Evolutionary conservation across 208 protist species (phyloP), one percentile per base, ranked within the genome.

Genomic region (Blastocrithidia nonstop): DNA sequence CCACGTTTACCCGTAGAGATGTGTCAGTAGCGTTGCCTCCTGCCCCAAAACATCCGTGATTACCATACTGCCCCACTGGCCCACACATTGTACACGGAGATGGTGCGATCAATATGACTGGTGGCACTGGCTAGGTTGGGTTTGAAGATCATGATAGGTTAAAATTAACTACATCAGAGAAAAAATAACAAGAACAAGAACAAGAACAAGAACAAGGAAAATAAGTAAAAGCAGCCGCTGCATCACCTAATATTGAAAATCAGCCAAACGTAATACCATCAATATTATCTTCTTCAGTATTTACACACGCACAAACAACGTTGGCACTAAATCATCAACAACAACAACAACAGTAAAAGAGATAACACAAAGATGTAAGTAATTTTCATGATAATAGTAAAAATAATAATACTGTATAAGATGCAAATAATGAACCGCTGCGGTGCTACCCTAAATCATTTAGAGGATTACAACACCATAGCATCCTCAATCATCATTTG

Each of bases 1-100:
- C 75, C 0, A 57, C 43, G 7, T 85, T 83, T 58, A 44, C 36
- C 11, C 75, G 78, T 11, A 58, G 53, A 6, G 75, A 88, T 29
- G 51, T 61, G n/a, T 53, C 54, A 22, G 54, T 81, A 24, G 40
- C 54, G 54, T 50, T 78, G 17, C 78, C 75, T 19, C 72, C 72
- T 1, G 36, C 78, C 11, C 27, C 37, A 9, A 26, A 38, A 51
- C 83, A 92, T 45, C 83, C 83, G 43, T 92, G 83, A 78, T 65
- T 88, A 35, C 61, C 69, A 42, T 53, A 71, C 44, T 84, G 75
- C 3, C 78, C 78, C 2, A 75, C 74, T 20, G 83, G 83, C 0
- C 63, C 64, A 6, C 57, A 71, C 54, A 81, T 92, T 39, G 38
- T 75, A 23, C 83, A 92, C 55, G 83, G 83, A 7, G 83, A 92